Base-by-base conservation (phyloP, 495 filamentous ascomycete genomes). In the Daldinia bambusicola region DNA sequence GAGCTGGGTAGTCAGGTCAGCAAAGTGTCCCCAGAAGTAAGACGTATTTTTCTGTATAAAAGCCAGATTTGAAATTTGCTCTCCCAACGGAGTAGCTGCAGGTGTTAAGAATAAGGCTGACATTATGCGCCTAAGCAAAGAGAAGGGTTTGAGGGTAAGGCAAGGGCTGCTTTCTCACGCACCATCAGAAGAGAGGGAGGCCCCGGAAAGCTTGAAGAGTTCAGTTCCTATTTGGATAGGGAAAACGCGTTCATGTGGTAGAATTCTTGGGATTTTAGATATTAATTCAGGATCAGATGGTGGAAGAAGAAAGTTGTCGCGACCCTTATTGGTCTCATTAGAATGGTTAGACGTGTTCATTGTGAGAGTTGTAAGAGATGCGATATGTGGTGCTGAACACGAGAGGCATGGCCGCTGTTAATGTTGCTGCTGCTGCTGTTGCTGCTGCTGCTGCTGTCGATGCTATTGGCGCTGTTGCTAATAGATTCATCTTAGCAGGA, bases 161-260 rank as follows among this genome's bases (percentile, higher is more conserved):
- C 30, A 45, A 59, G 26, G 31, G 14, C 4, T 20, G 63, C 38
- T 57, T 63, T 61, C 55, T 67, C 68, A 89, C 92, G 84, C 80
- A 98, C 95, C 93, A 88, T 98, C 95, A 56, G 94, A 97, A 51
- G 93, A 94, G 68, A 98, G 88, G 53, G 93, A 97, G 16, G 95
- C 95, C n/a, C 95, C 95, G 0, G 94, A 97, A 43, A 98, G 85
- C 74, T 92, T 90, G 79, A 98, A 98, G 48, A 97, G 80, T 80
- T 97, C 91, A 8, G 90, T 91, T 38, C 95, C 95, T 66, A 98
- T 95, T 82, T 98, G 95, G 63, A 98, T 95, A 3, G 95, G 89
- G 76, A 97, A 98, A 2, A 97, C 88, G 50, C 85, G 87, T 79
- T 89, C 88, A 72, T 89, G 88, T 0, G 88, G 88, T 26, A 90